Conservation (phyloP, 106 monocot species). For the Xerophyta viscosa region DNA sequence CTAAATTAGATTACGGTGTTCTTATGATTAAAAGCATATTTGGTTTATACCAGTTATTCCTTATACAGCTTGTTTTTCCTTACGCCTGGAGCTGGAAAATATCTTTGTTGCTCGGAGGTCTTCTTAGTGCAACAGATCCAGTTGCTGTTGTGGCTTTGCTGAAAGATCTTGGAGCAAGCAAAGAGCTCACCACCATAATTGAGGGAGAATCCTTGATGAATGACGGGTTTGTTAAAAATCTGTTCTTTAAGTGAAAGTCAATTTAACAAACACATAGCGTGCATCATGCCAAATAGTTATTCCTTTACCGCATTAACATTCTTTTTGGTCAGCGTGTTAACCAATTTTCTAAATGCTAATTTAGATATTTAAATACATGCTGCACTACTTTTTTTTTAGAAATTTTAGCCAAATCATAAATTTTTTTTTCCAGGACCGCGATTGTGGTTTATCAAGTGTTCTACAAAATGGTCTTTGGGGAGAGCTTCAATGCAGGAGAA, state of each 20-base stretch:
- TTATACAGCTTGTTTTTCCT: slow-evolving; percentile 73
- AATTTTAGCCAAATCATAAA: too few species aligned
- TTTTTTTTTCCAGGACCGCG: slow-evolving; percentile 49
- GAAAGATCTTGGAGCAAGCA: slow-evolving; percentile 98
- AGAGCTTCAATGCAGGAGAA: slow-evolving; percentile 52
- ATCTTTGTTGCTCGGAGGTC: slow-evolving; percentile 86
- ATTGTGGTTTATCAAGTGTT: slow-evolving; percentile 98
- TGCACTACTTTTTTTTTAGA: too few species aligned
- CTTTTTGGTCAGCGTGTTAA: too few species aligned
- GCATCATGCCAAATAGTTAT: too few species aligned
- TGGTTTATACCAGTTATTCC: too few species aligned
- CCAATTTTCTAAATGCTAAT: too few species aligned
- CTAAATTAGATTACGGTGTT: too few species aligned
- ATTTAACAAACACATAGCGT: too few species aligned
- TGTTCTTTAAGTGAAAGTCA: too few species aligned
- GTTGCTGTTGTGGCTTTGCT: slow-evolving; percentile 96
- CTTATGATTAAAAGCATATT: too few species aligned
- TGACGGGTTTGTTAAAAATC: slow-evolving; percentile 98
- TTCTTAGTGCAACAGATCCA: slow-evolving; percentile 99
- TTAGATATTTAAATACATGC: too few species aligned
- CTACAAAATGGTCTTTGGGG: slow-evolving; percentile 79
- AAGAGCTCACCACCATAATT: slow-evolving; percentile 97
- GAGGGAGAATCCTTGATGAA: slow-evolving; percentile 99
- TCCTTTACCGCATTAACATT: too few species aligned
- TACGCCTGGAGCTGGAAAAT: slow-evolving; percentile 91